phyloP scores from a whole-genome alignment of 2,329 filamentous ascomycete genomes.

The Microdochium trichocladiopsis region DNA sequence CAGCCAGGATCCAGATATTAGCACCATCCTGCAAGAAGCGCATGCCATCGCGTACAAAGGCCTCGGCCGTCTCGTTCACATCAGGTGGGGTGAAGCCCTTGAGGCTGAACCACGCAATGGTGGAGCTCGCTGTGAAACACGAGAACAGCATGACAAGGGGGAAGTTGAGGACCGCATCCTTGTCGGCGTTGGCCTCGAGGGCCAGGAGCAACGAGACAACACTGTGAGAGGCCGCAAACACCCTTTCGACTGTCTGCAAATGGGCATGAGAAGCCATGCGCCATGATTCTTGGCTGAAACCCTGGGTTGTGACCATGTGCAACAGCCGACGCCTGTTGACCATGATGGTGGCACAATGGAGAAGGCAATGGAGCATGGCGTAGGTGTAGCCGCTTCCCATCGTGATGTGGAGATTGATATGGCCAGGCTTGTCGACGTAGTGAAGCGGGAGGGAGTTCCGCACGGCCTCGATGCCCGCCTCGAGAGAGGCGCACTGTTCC shows the following conservation, averaged over 20 bases:
- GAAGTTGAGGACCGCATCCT: constrained; percentile 52
- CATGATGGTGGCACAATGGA: constrained; percentile 55
- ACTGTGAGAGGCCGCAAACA: constrained; percentile 52
- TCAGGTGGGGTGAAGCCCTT: constrained; percentile 51
- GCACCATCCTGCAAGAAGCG: constrained; percentile 52
- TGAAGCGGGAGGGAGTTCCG: constrained; percentile 49
- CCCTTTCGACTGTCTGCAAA: constrained; percentile 43
- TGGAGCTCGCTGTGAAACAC: constrained; percentile 53
- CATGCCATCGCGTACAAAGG: constrained; percentile 51
- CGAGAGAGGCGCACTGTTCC: constrained; percentile 41
- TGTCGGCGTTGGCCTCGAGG: constrained; percentile 48
- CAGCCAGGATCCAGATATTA: constrained; percentile 52
- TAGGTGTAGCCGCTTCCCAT: constrained; percentile 58
- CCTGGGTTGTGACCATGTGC: constrained; percentile 46
- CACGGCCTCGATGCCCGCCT: constrained; percentile 47
- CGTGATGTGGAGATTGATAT: constrained; percentile 56
- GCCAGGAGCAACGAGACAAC: constrained; percentile 49
- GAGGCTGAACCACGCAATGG: constrained; percentile 54
- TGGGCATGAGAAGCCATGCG: constrained; percentile 41
- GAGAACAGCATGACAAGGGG: constrained; percentile 59
- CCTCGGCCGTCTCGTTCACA: constrained; percentile 48
- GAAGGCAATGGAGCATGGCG: constrained; percentile 54
- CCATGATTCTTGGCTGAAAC: constrained; percentile 47
- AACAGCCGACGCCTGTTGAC: constrained; percentile 52
- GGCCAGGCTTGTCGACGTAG: constrained; percentile 53